Base-by-base conservation (phyloP, 805 yeast species). In the Lachancea nothofagi region DNA sequence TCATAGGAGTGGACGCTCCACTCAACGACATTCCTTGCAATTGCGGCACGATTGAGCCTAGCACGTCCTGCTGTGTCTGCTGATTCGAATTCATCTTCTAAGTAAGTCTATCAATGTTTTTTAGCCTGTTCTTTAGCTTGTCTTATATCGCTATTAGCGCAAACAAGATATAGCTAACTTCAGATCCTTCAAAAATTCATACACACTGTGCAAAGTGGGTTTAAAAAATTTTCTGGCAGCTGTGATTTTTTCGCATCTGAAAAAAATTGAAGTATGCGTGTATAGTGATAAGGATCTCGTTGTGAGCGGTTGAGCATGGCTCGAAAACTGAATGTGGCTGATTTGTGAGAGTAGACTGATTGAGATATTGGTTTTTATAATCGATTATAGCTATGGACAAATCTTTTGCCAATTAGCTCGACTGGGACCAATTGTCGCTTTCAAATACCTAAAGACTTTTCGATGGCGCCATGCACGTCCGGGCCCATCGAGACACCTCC, bases 381-480 rank as follows among this genome's bases (percentile, higher is more conserved):
- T n/a, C n/a, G n/a, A n/a, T n/a, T n/a, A n/a, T n/a, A n/a, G n/a
- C n/a, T n/a, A n/a, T n/a, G n/a, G n/a, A n/a, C n/a, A n/a, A n/a
- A n/a, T n/a, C n/a, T n/a, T n/a, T n/a, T n/a, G n/a, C n/a, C n/a
- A n/a, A n/a, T n/a, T n/a, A n/a, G n/a, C n/a, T n/a, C n/a, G n/a
- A n/a, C n/a, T 4, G 12, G 7, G 28, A 14, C 14, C 13, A 13
- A 15, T 25, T 29, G 32, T 29, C 10, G 9, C 5, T 14, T 18
- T 60, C 61, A 72, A 41, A 76, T 67, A 33, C 79, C 78, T 65
- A 81, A 64, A 41, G 69, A 72, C 55, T 66, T 74, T 62, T 83
- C 93, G 71, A 87, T 71, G 52, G 81, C 87, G 12, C 78, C 56
- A 59, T 86, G 95, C 67, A 87, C 74, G 53, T 80, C 85, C 23